Percentiles rank a stretch among this genome's conserved stretches.
These are phyloP conservation scores for peach (Prunus persica) DNA, from an alignment of 306 rosid species.

Conservation along the genomic window Prunus_persica_NCBIv2 NC_034009.1:405001-405500, in stretches of 20 bases:
- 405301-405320: constrained; percentile 50
- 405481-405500: constrained; percentile 51
- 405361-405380: constrained; percentile 47
- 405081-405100: constrained; percentile 70
- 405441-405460: constrained; percentile 45
- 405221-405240: constrained; percentile 62
- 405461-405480: constrained; percentile 46
- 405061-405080: constrained; percentile 65
- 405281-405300: constrained; percentile 48
- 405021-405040: constrained; percentile 46
- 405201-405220: constrained; percentile 42
- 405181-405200: constrained; percentile 55
- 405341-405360: constrained; percentile 53
- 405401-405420: constrained; percentile 49
- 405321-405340: constrained; percentile 59
- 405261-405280: constrained; percentile 68
- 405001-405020: constrained; percentile 39
- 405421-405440: constrained; percentile 56
- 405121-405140: constrained; percentile 51
- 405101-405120: constrained; percentile 61
- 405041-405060: constrained; percentile 55
- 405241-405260: constrained; percentile 66
- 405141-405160: constrained; percentile 53
- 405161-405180: constrained; percentile 58
- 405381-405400: constrained; percentile 46